phyloP scores from a whole-genome alignment of 202 grass and related monocot genomes.

The Zizania palustris region DNA sequence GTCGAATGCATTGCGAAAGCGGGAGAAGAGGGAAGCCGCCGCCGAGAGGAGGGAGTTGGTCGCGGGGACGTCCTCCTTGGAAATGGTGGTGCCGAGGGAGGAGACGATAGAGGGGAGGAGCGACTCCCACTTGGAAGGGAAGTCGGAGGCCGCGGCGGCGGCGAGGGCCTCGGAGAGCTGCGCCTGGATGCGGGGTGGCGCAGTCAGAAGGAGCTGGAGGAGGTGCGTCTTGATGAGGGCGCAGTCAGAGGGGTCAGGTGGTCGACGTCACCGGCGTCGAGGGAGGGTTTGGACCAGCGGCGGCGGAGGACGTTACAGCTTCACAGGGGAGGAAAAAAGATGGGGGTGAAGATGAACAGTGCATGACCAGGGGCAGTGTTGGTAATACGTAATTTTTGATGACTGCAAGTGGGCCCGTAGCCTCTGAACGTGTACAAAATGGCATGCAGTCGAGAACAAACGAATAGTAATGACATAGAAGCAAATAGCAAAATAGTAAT shows the following conservation, averaged over 20 bases:
- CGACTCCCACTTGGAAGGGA: constrained; percentile 75
- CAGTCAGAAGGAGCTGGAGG: constrained; percentile 75
- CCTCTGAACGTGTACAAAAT: no score
- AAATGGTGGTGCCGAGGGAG: constrained; percentile 59
- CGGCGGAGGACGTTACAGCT: constrained; percentile 81
- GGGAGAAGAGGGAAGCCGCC: constrained; percentile 69
- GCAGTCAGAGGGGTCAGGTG: constrained; percentile 65
- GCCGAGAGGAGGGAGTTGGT: constrained; percentile 79
- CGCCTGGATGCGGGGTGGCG: constrained; percentile 70
- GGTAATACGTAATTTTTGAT: no score
- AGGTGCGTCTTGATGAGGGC: constrained; percentile 73
- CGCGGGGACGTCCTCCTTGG: constrained; percentile 52
- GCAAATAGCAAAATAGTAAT: no score
- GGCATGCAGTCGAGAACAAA: no score
- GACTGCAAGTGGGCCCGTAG: no score
- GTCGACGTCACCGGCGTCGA: constrained; percentile 45
- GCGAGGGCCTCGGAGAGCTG: constrained; percentile 86
- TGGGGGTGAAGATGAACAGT: no score
- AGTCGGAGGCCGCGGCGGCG: constrained; percentile 70
- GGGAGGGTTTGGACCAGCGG: constrained; percentile 58
- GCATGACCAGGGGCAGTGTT: no score
- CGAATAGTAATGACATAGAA: no score
- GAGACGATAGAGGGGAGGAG: constrained; percentile 84
- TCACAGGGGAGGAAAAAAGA: no score
- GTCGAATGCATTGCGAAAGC: constrained; percentile 92